phyloP scores from a whole-genome alignment of 2,329 filamentous ascomycete species.

The Fusarium neocosmosporiellum region DNA sequence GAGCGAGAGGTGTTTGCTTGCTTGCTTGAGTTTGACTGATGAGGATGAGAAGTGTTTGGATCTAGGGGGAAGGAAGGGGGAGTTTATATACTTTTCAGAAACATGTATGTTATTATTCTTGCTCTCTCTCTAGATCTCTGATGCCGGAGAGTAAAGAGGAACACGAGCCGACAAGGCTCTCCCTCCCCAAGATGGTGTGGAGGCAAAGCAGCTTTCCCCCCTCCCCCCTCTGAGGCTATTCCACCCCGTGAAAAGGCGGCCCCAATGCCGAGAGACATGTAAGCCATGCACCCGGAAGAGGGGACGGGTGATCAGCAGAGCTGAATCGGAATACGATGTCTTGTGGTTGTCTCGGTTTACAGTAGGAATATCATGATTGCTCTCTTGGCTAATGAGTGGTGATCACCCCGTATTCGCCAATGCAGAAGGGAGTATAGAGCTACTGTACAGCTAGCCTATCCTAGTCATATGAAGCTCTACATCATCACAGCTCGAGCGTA shows the following conservation, averaged over 20 bases:
- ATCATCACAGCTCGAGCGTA: neutral
- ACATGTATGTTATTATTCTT: constrained; percentile 24
- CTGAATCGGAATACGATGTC: neutral
- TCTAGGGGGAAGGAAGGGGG: neutral
- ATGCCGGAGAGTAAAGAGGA: neutral
- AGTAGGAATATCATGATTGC: neutral
- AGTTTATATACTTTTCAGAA: constrained; percentile 24
- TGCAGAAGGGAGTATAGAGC: neutral
- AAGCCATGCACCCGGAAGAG: neutral
- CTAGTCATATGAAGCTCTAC: neutral
- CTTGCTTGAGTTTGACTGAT: constrained; percentile 16
- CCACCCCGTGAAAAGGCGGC: neutral
- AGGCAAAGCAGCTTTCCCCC: neutral
- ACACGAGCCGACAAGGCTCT: constrained; percentile 20
- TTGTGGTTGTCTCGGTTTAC: neutral
- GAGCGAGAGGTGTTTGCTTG: constrained; percentile 22
- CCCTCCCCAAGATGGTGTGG: neutral
- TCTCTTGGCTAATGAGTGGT: neutral
- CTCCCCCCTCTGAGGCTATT: neutral
- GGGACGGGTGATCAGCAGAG: neutral
- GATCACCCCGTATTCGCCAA: neutral
- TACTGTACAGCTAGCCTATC: neutral
- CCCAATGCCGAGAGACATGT: neutral
- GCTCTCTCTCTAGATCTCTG: neutral
- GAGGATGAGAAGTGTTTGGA: constrained; percentile 21